Evolutionary conservation across 2,329 filamentous ascomycete genomes (phyloP), one percentile per base, ranked within the genome.

Genomic region (Fusarium sp.): DNA sequence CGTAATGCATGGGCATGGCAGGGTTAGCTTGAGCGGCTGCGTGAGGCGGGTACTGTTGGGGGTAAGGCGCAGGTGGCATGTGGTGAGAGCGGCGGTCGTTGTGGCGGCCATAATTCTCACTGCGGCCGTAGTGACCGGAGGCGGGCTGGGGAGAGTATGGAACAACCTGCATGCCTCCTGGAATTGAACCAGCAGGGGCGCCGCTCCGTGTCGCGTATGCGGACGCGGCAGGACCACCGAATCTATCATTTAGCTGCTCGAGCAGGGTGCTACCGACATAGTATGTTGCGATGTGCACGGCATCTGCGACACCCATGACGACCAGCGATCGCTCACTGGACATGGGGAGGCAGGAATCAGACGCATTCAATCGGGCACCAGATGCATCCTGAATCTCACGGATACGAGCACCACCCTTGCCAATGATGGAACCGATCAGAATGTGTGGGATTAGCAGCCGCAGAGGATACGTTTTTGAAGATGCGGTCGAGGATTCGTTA

Each of bases 361-460:
- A 99, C 27, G 96, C 96, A 81, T 99, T 99, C 47, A 99, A 88
- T 68, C 97, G 92, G 57, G 96, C 96, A 65, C 97, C 97, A 18
- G 96, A 99, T 22, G 94, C 94, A 79, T 99, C 96, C 81, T 99
- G 96, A 68, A 99, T 99, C 83, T 99, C 96, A 72, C 96, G 94
- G 79, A 99, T 99, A 70, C 96, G 91, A 64, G 94, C 92, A 72
- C 96, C 96, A 70, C 92, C 94, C 85, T 99, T 99, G 77, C 96
- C 96, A 81, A 99, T 99, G 82, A 99, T 98, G 65, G 95, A 98
- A 55, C 96, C 96, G 76, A 99, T 99, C 61, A 99, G 88, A 75
- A 99, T 96, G 79, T 98, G 96, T 20, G 96, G 96, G 74, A 99
- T 94, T 59, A 99, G 89, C 53, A 99, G 90, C 74, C 96, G 94